Conservation (phyloP, 192 early-diverging fungal species). For the Oehlia diaphana region DNA sequence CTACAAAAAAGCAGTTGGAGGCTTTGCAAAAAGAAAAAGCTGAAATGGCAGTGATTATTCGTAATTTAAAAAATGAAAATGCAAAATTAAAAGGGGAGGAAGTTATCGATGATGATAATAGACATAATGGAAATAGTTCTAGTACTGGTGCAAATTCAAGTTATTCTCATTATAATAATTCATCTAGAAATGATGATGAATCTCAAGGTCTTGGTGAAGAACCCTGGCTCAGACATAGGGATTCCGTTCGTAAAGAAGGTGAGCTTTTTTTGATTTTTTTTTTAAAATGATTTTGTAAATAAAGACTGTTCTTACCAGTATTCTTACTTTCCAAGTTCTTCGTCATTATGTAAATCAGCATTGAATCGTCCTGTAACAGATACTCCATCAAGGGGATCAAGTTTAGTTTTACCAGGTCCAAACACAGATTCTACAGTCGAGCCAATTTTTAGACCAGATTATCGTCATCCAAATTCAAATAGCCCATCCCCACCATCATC, state of each 20-base stretch:
- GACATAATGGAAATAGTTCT: neutral
- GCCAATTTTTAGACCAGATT: slow-evolving; percentile 22
- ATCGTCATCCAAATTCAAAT: slow-evolving; percentile 4
- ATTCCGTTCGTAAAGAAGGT: neutral
- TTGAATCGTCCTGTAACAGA: slow-evolving; percentile 21
- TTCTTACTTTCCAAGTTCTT: neutral
- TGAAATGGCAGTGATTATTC: slow-evolving; percentile 15
- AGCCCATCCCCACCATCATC: neutral
- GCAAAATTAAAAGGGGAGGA: slow-evolving; percentile 12
- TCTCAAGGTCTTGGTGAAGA: slow-evolving; percentile 6
- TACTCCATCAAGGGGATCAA: neutral
- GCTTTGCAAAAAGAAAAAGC: slow-evolving; percentile 4
- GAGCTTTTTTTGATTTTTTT: neutral
- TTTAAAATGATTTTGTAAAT: neutral
- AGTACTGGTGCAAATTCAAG: neutral
- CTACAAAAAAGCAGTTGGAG: neutral
- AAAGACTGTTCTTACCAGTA: neutral
- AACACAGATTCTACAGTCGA: slow-evolving; percentile 12
- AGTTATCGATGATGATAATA: neutral
- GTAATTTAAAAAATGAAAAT: neutral
- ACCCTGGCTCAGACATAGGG: slow-evolving; percentile 25
- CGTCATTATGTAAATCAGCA: neutral
- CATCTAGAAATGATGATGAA: slow-evolving; percentile 16
- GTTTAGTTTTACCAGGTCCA: slow-evolving; percentile 3
- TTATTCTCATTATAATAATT: neutral